Base-by-base conservation (phyloP, 306 rosid genomes). In the Cajanus cajan region DNA sequence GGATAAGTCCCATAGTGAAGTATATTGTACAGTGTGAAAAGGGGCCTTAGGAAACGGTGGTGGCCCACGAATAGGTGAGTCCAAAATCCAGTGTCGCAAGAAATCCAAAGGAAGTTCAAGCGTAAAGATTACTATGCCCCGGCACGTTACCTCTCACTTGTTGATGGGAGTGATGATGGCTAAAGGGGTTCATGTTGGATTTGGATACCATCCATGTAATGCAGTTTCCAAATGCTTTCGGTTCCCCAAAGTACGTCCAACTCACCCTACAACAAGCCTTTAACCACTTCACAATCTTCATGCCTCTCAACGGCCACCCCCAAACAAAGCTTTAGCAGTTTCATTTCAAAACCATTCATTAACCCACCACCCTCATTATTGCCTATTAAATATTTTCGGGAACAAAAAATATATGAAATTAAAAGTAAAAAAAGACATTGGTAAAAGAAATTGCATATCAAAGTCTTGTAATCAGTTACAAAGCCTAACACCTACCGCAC, bases 251-350 rank as follows among this genome's bases (percentile, higher is more conserved):
- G 59, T 79, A 57, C 82, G 77, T 80, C 25, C 58, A 31, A n/a
- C 4, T 57, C 47, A 80, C 89, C 73, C 77, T 58, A 78, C 75
- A 40, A 31, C 31, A 44, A 54, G 70, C 62, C 84, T 8, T 7
- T 12, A 25, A 28, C 62, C 65, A 40, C 45, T 52, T 80, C 87
- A 84, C 48, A 39, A 82, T 77, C 14, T 55, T 40, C 69, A 12
- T 82, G 89, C 89, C 74, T 80, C 65, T 82, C 71, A 89, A 89
- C 86, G 68, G 25, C 89, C 84, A 66, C 54, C 68, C 51, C 47
- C 65, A 16, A 45, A 19, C 48, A 31, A 10, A 41, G 4, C 14
- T 41, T 21, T 7, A 52, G 2, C 79, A 84, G 71, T 90, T 84
- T 82, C 78, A 74, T 88, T 84, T 86, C 77, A 11, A 83, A 80